Percentiles rank a stretch among this genome's conserved stretches.
Evolutionary conservation across 2,329 filamentous ascomycete species (phyloP).

Genomic region (Talaromyces rugulosus): DNA sequence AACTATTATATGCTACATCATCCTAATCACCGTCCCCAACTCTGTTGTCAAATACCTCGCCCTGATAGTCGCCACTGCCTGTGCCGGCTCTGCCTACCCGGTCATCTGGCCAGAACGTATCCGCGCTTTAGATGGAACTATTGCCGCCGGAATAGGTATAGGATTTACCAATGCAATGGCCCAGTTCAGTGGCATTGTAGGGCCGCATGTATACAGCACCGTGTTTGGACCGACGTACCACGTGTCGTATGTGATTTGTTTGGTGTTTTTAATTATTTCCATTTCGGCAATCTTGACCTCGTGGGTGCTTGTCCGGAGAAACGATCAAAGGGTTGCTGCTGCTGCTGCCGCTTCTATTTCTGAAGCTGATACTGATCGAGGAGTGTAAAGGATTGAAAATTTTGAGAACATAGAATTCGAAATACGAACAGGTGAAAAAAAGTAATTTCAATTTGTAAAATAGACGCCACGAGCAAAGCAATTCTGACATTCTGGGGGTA

Average conservation of each 20-base stretch:
- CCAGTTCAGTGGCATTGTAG: slow-evolving; percentile 40
- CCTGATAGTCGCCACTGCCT: slow-evolving; percentile 32
- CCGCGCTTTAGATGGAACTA: slow-evolving; percentile 37
- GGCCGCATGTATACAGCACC: slow-evolving; percentile 39
- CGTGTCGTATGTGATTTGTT: slow-evolving; percentile 33
- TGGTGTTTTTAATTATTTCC: slow-evolving; percentile 26
- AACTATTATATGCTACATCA: slow-evolving; percentile 38
- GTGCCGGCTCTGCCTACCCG: slow-evolving; percentile 39
- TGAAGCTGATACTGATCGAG: not conserved
- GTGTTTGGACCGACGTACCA: slow-evolving; percentile 38
- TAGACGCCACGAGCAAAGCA: not conserved
- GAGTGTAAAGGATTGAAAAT: not conserved
- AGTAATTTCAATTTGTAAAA: not conserved
- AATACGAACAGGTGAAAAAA: not conserved
- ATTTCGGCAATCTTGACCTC: slow-evolving; percentile 24
- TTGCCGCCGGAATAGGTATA: slow-evolving; percentile 38
- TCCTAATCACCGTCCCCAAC: slow-evolving; percentile 33
- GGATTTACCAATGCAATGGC: slow-evolving; percentile 42
- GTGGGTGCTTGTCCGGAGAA: slow-evolving; percentile 21
- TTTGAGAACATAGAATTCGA: not conserved
- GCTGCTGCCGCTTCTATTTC: not conserved
- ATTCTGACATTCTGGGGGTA: not conserved
- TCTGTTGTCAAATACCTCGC: slow-evolving; percentile 33
- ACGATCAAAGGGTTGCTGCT: not conserved
- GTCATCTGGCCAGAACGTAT: slow-evolving; percentile 45